Evolutionary conservation across 176 grass and related monocot species (phyloP), one percentile per base, ranked within the genome.

Genomic region (Carex parvula): DNA sequence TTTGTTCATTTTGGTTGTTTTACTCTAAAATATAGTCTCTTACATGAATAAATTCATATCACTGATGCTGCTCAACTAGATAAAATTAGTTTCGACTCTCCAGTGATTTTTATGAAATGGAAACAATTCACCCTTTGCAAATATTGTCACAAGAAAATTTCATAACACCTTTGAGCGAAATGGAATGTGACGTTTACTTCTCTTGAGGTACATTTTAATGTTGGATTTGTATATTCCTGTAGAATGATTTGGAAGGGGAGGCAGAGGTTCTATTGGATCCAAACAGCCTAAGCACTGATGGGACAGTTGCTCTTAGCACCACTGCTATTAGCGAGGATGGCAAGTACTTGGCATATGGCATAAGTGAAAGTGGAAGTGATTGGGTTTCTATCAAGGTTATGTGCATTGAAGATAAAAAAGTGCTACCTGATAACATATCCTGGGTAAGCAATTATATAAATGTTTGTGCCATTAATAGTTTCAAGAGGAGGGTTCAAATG

Each of bases 361-460:
- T 94, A 46, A 98, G 92, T 62, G 88, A 90, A 80, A 98, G 91
- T 61, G 91, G 95, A 32, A 98, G 95, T 6, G 95, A 98, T 77
- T 98, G 95, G 95, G 83, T 98, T 75, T 87, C 87, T 11, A 90
- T 98, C 84, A 76, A 88, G 73, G 91, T 94, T 59, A 94, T 93
- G 95, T 37, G 6, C 32, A 67, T 98, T 57, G 81, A 89, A 56
- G 85, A 93, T 78, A 98, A 88, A 41, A 53, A 91, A 89, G 20
- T 60, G 52, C 83, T 84, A 81, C 33, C 86, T 46, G 95, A 94
- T 44, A 94, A 88, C 78, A 86, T 98, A 83, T 98, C 89, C 16
- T 98, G 95, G 95, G 95, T 98, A 64, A 87, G 85, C 66, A 81
- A 66, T 56, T 12, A 32, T 42, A 77, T 37, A 67, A 77, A 5